These are phyloP conservation scores for Trichophyton verrucosum DNA, from an alignment of 2,329 filamentous ascomycete genomes.

Conservation along the genomic window DNA sequence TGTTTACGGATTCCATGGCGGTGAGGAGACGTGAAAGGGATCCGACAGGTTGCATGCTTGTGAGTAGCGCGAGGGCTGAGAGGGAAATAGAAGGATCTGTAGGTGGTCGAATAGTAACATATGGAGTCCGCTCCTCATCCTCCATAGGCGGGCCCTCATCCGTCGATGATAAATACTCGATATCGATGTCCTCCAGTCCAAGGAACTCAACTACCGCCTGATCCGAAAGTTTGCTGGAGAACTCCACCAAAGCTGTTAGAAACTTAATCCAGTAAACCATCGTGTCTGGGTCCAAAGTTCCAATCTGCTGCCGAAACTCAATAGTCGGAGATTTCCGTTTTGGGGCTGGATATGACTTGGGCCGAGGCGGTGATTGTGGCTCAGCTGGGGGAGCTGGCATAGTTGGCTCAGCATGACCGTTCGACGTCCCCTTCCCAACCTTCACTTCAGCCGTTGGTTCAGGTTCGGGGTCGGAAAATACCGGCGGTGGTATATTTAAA, in stretches of 20 bases:
- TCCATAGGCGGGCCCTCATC: background rate
- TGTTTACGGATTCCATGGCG: conserved; percentile 9
- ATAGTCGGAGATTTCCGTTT: conserved; percentile 12
- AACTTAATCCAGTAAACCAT: conserved; percentile 13
- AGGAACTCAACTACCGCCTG: conserved; percentile 10
- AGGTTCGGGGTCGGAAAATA: background rate
- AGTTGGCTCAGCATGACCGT: background rate
- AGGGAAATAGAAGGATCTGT: conserved; percentile 1
- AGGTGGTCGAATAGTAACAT: background rate
- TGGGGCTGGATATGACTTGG: background rate
- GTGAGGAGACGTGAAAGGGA: conserved; percentile 10
- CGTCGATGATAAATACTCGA: background rate
- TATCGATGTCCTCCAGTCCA: conserved; percentile 7
- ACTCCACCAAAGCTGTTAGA: conserved; percentile 11
- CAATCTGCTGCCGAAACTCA: conserved; percentile 12
- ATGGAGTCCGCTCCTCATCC: background rate
- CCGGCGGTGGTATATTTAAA: background rate
- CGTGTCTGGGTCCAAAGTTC: conserved; percentile 11
- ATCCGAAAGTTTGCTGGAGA: conserved; percentile 7
- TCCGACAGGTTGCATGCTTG: conserved; percentile 9
- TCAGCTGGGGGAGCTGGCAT: background rate
- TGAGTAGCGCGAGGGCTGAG: conserved; percentile 5
- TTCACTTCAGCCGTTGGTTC: background rate
- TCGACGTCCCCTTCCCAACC: background rate
- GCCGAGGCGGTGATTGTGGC: background rate